phyloP scores from a whole-genome alignment of 345 rosid species.

The Arabidopsis suecica region DNA sequence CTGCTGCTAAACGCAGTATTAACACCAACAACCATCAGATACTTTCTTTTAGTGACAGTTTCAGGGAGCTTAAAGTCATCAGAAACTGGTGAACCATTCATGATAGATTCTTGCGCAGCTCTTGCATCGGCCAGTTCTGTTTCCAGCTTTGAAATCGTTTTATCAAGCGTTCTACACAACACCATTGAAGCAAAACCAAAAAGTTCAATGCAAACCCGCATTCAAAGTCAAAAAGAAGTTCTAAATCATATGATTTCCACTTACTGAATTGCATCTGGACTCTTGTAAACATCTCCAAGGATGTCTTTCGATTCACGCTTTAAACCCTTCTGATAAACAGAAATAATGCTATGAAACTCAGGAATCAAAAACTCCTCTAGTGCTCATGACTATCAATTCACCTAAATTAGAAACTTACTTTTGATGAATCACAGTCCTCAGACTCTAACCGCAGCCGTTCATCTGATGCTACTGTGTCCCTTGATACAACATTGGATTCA shows the following conservation, averaged over 20 bases:
- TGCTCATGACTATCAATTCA: not conserved
- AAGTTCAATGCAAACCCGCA: not conserved
- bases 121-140: constrained; percentile 89
- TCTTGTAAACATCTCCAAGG: constrained; percentile 73
- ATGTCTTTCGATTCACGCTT: constrained; percentile 62
- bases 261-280: constrained; percentile 80
- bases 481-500: constrained; percentile 59
- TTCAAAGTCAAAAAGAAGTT: not conserved
- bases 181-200: constrained; percentile 27
- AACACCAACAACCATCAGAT: constrained; percentile 87
- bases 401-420: constrained; percentile 51
- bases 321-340: constrained; percentile 52
- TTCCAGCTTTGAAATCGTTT: constrained; percentile 79
- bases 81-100: constrained; percentile 80
- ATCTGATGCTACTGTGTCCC: constrained; percentile 48
- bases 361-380: not conserved
- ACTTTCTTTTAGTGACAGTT: constrained; percentile 63
- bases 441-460: constrained; percentile 63
- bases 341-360: not conserved
- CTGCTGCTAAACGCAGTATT: constrained; percentile 97
- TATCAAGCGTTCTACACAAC: constrained; percentile 67
- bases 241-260: constrained; percentile 27
- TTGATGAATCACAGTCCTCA: constrained; percentile 72
- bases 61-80: constrained; percentile 57
- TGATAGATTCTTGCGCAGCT: constrained; percentile 80